Percentiles rank a stretch among this genome's conserved stretches.
Conservation (phyloP, 1,284 basidiomycete genomes). For the Phellinidium pouzarii region DNA sequence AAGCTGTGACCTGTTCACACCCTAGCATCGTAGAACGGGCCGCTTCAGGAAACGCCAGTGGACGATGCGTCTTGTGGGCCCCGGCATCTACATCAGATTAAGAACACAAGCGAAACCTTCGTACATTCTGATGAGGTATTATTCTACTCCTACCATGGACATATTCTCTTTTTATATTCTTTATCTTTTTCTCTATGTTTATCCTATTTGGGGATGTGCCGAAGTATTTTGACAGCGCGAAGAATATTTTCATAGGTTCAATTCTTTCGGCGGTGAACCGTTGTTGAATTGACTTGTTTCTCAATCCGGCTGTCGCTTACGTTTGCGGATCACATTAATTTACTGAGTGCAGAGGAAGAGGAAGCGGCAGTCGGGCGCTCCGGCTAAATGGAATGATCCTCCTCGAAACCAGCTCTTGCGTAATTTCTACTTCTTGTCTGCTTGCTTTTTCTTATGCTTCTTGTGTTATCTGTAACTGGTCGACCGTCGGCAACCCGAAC, state of each 20-base stretch:
- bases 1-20: constrained; percentile 83
- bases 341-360: background rate
- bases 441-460: background rate
- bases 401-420: background rate
- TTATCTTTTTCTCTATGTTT: background rate
- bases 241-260: background rate
- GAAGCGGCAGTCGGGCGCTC: constrained; percentile 4
- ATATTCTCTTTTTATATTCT: background rate
- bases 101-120: background rate
- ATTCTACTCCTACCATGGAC: background rate
- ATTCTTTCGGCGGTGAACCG: background rate
- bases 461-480: background rate
- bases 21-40: constrained; percentile 64
- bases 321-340: background rate
- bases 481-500: background rate
- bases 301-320: background rate
- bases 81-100: constrained; percentile 28
- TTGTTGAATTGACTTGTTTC: background rate
- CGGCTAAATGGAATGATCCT: background rate
- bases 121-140: background rate
- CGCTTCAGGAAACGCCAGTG: constrained; percentile 69
- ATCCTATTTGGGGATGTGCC: background rate
- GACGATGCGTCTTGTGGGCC: constrained; percentile 75
- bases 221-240: constrained; percentile 4
- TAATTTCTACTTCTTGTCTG: background rate